Evolutionary conservation across 2,329 filamentous ascomycete genomes (phyloP), one percentile per base, ranked within the genome.

Genomic region (Stemphylium beticola): DNA sequence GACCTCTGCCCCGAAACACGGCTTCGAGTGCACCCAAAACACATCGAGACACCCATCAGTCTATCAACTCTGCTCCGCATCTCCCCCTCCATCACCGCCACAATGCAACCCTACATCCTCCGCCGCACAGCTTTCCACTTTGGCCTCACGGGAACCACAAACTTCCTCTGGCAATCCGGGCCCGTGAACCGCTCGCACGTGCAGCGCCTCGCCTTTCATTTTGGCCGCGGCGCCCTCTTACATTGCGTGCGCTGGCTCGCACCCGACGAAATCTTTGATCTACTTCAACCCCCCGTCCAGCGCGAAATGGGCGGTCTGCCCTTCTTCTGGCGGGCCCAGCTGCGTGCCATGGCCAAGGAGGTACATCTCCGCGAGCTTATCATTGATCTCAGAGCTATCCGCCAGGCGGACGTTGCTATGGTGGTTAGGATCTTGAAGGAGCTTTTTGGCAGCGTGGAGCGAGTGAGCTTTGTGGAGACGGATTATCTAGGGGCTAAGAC

Each of bases 241-340:
- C 70, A 73, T 31, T 71, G 65, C 32, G 56, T 71, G 7, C 65
- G 71, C 11, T 74, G 71, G 71, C 49, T 72, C 2, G 63, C 67
- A 3, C 66, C 70, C 4, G 69, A 72, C 24, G 51, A 55, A 1
- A 22, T 74, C 6, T 72, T 69, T 36, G 51, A 59, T 4, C 56
- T 73, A 1, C 62, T 74, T 44, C 61, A 68, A 24, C 66, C 68
- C 0, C 65, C 66, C 18, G 4, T 60, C 66, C 14, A 46, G 32
- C 22, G 63, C 62, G 2, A 59, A 1, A 66, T 67, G 3, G 47
- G 38, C 1, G 62, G 55, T 1, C 33, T 73, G 20, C 65, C 65
- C 15, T 65, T 66, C 31, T 65, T 72, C 26, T 74, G 71, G 71
- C 65, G 71, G 24, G 70, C 67, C 24, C 69, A 74, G 39, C 59